Conservation (phyloP, 2,329 filamentous ascomycete species). For the Phialophora macrospora region DNA sequence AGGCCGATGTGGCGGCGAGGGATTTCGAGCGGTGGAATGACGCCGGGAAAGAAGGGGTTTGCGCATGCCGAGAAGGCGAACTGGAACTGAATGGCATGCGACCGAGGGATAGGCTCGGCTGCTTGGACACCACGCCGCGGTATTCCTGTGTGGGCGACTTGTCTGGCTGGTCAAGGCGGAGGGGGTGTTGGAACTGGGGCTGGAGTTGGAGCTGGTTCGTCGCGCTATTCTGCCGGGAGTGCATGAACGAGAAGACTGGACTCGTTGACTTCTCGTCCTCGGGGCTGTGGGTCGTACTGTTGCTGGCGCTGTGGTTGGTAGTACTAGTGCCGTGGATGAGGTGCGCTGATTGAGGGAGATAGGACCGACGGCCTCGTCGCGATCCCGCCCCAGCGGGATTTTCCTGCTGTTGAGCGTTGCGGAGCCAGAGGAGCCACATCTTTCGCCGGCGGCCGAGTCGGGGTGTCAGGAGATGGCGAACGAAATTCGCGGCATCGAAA, state of each 20-base stretch:
- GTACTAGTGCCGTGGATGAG: background rate
- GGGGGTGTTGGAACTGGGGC: background rate
- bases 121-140: conserved; percentile 3
- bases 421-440: conserved; percentile 39
- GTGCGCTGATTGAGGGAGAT: background rate
- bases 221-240: conserved; percentile 23
- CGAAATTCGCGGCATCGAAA: conserved; percentile 34
- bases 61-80: conserved; percentile 11
- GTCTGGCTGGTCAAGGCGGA: background rate
- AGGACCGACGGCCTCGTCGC: conserved; percentile 1
- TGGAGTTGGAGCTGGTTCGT: background rate
- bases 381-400: background rate
- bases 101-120: conserved; percentile 18
- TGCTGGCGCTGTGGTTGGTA: background rate
- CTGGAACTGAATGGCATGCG: conserved; percentile 28
- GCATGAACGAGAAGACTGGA: conserved; percentile 31
- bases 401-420: conserved; percentile 24
- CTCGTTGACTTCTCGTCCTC: conserved; percentile 15
- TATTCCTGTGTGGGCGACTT: background rate
- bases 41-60: background rate
- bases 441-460: conserved; percentile 34
- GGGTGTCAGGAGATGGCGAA: conserved; percentile 32
- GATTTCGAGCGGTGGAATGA: background rate
- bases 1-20: background rate
- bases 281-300: background rate